Conservation (phyloP, 805 yeast species). For the Schwanniomyces occidentalis region DNA sequence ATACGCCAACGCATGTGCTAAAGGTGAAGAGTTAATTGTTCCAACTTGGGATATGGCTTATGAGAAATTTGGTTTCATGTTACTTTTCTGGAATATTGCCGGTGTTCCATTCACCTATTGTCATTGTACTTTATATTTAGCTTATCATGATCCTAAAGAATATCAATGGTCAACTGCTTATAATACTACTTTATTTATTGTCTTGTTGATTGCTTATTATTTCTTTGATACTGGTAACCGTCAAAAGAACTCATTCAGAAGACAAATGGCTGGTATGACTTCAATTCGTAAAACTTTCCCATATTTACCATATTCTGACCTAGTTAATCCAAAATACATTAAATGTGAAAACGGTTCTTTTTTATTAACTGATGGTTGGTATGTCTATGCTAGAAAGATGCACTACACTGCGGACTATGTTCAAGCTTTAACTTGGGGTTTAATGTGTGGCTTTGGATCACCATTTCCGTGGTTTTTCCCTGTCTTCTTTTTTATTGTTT, state of each 20-base stretch:
- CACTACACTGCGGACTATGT: slow-evolving; percentile 94
- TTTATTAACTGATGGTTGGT: slow-evolving; percentile 93
- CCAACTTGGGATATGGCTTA: slow-evolving; percentile 99
- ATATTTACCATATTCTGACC: slow-evolving; percentile 78
- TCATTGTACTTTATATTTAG: slow-evolving; percentile 83
- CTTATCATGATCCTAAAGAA: slow-evolving; percentile 80
- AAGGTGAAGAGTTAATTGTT: slow-evolving; percentile 96
- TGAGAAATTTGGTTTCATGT: slow-evolving; percentile 99
- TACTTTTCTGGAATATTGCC: slow-evolving; percentile 97
- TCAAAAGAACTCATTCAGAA: slow-evolving; percentile 92
- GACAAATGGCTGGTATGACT: slow-evolving; percentile 76
- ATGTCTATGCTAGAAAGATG: slow-evolving; percentile 85
- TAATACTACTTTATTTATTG: slow-evolving; percentile 54
- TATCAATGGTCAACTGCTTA: slow-evolving; percentile 71
- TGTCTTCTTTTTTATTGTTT: slow-evolving; percentile 79
- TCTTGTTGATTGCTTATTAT: slow-evolving; percentile 73
- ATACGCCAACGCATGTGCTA: slow-evolving; percentile 95
- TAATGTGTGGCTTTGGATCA: slow-evolving; percentile 83
- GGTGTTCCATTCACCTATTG: slow-evolving; percentile 99
- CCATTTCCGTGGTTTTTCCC: slow-evolving; percentile 98
- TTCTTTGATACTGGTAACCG: slow-evolving; percentile 94
- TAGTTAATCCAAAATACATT: slow-evolving; percentile 83
- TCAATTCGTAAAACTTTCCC: slow-evolving; percentile 87
- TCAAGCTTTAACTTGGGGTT: slow-evolving; percentile 89
- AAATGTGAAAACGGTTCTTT: slow-evolving; percentile 81